Evolutionary conservation across 768 basidiomycete species (phyloP).

Genomic region (Podaxis sp.): DNA sequence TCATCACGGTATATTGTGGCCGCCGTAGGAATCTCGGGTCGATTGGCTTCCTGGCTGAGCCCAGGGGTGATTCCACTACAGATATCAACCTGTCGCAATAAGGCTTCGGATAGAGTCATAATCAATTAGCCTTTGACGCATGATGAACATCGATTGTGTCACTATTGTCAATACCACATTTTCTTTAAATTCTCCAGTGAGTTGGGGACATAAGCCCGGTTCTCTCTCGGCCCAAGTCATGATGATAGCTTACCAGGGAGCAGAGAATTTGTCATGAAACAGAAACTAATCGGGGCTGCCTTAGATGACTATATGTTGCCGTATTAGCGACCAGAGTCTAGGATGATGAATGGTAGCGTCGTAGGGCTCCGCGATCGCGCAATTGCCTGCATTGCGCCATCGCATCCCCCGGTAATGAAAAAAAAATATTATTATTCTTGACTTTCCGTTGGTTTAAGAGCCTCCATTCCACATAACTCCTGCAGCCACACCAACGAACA

Average conservation of each 20-base stretch:
- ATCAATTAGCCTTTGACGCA: neutral
- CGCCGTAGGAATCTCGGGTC: neutral
- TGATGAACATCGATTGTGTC: no score
- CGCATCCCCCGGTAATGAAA: conserved; percentile 1
- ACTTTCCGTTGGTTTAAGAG: neutral
- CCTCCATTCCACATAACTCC: neutral
- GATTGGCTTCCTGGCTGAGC: neutral
- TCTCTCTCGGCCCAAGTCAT: no score
- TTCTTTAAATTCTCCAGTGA: no score
- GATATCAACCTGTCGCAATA: neutral
- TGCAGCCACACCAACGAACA: neutral
- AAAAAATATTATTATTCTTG: neutral
- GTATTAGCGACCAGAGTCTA: neutral
- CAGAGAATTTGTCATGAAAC: neutral
- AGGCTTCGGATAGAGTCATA: neutral
- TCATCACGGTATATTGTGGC: neutral
- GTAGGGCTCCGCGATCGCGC: conserved; percentile 10
- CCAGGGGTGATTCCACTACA: neutral
- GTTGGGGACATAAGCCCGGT: no score
- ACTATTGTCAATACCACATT: no score
- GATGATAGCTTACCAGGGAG: neutral
- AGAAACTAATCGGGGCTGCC: neutral
- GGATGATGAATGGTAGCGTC: neutral
- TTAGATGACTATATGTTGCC: neutral
- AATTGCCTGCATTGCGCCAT: conserved; percentile 4